Evolutionary conservation across 768 basidiomycete genomes (phyloP), one percentile per base, ranked within the genome.

Genomic region (Clathrus columnatus): DNA sequence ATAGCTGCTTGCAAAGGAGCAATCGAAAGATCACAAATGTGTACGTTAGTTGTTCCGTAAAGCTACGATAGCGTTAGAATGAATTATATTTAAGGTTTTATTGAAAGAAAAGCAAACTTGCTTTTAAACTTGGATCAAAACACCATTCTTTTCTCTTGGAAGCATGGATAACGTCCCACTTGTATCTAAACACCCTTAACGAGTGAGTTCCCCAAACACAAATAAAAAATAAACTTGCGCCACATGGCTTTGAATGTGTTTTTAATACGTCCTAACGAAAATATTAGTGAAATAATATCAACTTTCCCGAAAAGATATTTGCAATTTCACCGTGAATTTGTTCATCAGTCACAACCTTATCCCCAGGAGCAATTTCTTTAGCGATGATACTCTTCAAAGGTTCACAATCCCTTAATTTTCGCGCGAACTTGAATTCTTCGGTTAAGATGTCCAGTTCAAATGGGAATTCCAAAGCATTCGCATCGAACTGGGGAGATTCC

Each of bases 141-240:
- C 84, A 14, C 83, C 84, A 4, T 74, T 77, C 47, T 75, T 73
- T 24, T 75, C 72, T 20, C 76, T 73, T 3, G 81, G 73, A 62
- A 84, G 83, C 83, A 85, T 85, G 0, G 81, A 76, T 57, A 71
- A 84, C 0, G 83, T 71, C 5, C 75, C 73, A 20, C 72, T 61
- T 11, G 76, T 73, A 58, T 82, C 77, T 79, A 47, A 8, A 3
- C 18, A n/a, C 23, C 16, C 24, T 27, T 29, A 32, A 16, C 48
- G 30, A 10, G 47, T 36, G 11, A 3, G 14, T 11, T 14, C 11
- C n/a, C 11, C 4, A 2, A 2, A 2, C 14, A 3, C 10, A 11
- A 14, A 11, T 11, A 8, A 8, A 36, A 4, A 11, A 36, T n/a
- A 17, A 4, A 56, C 65, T 50, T 30, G 65, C 64, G 65, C 62